These are phyloP conservation scores for Bruguiera sexangula DNA, from an alignment of 345 rosid genomes.

Conservation along the genomic window DNA sequence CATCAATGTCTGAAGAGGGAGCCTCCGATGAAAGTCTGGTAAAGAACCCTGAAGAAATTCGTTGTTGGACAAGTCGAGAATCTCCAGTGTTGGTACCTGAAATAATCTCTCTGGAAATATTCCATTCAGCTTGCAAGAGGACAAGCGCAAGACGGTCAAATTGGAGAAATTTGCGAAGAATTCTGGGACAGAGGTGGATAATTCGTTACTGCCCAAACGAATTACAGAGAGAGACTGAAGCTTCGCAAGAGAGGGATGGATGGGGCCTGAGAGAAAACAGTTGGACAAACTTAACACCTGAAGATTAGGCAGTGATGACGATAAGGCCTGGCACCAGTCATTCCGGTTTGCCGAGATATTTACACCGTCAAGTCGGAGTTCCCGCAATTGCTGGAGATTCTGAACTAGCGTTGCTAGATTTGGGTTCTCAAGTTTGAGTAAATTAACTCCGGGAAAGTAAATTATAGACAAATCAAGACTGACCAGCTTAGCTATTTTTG, in stretches of 20 bases:
- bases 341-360: slow-evolving; percentile 17
- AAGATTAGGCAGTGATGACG: slow-evolving; percentile 17
- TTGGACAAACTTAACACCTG: slow-evolving; percentile 26
- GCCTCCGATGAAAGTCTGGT: background rate
- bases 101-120: slow-evolving; percentile 19
- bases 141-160: slow-evolving; percentile 20
- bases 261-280: slow-evolving; percentile 34
- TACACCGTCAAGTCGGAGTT: slow-evolving; percentile 30
- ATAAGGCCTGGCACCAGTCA: slow-evolving; percentile 33
- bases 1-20: slow-evolving; percentile 16
- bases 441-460: background rate
- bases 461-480: slow-evolving; percentile 31
- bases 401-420: slow-evolving; percentile 22
- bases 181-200: slow-evolving; percentile 16
- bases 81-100: slow-evolving; percentile 12
- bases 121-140: slow-evolving; percentile 7
- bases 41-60: slow-evolving; percentile 16
- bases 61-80: slow-evolving; percentile 24
- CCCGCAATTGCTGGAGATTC: slow-evolving; percentile 17
- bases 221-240: slow-evolving; percentile 17
- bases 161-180: slow-evolving; percentile 12
- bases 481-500: slow-evolving; percentile 22
- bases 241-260: slow-evolving; percentile 8
- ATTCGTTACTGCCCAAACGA: slow-evolving; percentile 15
- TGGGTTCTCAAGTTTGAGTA: slow-evolving; percentile 25